Conservation (phyloP, 331 rosid species). For the Ulmus americana region DNA sequence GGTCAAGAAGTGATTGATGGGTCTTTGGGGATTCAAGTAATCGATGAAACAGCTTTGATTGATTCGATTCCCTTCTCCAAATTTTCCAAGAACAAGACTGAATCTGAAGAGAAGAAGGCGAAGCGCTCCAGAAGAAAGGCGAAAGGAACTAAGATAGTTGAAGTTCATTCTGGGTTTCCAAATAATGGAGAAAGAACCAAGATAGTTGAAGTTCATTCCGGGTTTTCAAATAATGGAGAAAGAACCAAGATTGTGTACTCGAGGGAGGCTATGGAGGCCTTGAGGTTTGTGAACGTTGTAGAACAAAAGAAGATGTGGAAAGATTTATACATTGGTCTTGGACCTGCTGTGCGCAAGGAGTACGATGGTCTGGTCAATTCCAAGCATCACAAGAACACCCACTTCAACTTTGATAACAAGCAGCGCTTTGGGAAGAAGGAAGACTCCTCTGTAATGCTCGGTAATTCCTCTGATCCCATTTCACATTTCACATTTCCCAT, state of each 20-base stretch:
- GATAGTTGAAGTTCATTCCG: background rate
- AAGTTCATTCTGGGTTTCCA: background rate
- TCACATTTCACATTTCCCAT: background rate
- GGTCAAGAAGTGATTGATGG: constrained; percentile 20
- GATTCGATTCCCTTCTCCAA: constrained; percentile 22
- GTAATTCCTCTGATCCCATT: constrained; percentile 30
- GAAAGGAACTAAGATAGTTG: constrained; percentile 13
- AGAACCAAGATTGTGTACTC: constrained; percentile 43
- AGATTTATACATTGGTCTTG: constrained; percentile 38
- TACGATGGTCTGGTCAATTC: constrained; percentile 41
- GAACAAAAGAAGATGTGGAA: constrained; percentile 61
- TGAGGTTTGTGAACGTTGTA: constrained; percentile 47
- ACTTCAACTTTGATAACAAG: constrained; percentile 20
- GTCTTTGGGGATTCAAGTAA: constrained; percentile 50
- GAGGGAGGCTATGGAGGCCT: constrained; percentile 55
- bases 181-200: constrained; percentile 22
- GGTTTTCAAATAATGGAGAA: constrained; percentile 15
- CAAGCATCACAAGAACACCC: constrained; percentile 31
- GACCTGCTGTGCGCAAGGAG: constrained; percentile 45
- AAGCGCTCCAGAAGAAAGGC: constrained; percentile 35
- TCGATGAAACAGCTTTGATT: constrained; percentile 85
- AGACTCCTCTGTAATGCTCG: constrained; percentile 32
- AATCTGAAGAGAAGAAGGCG: constrained; percentile 29
- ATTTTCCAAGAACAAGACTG: constrained; percentile 19
- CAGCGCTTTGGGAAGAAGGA: constrained; percentile 35